Conservation (phyloP, 2,329 filamentous ascomycete species). For the Alternaria sp. region DNA sequence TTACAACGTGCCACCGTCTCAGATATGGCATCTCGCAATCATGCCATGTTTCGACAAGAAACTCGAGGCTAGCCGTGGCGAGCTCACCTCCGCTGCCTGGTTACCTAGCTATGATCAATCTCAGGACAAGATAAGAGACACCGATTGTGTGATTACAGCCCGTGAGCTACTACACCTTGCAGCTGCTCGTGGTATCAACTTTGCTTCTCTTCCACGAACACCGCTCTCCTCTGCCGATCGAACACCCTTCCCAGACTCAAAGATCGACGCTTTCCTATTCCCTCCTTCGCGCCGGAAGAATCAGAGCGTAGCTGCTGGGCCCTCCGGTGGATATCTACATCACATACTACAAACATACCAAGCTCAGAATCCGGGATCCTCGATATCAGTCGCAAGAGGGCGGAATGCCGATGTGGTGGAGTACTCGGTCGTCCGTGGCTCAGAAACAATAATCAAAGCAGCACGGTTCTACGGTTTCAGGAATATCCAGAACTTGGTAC, state of each 20-base stretch:
- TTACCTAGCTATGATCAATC: constrained; percentile 35
- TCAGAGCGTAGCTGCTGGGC: constrained; percentile 68
- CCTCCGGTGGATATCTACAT: constrained; percentile 88
- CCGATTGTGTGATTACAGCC: constrained; percentile 97
- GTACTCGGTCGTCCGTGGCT: constrained; percentile 71
- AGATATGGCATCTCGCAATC: constrained; percentile 92
- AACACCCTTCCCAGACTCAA: constrained; percentile 75
- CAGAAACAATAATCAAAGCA: constrained; percentile 47
- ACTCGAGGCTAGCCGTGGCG: constrained; percentile 90
- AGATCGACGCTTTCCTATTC: constrained; percentile 78
- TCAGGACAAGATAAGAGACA: constrained; percentile 71
- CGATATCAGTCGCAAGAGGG: constrained; percentile 75
- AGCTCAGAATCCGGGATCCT: constrained; percentile 73
- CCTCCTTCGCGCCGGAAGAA: constrained; percentile 54
- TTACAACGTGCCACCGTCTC: constrained; percentile 75
- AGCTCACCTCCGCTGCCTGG: constrained; percentile 87
- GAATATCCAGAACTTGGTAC: constrained; percentile 97
- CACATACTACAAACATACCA: constrained; percentile 83
- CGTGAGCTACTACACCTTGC: constrained; percentile 93
- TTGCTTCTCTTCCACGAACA: constrained; percentile 74
- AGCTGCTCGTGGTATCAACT: constrained; percentile 78
- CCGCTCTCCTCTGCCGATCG: constrained; percentile 59
- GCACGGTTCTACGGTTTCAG: constrained; percentile 97
- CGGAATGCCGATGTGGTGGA: constrained; percentile 93
- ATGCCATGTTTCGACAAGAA: constrained; percentile 99